Percentiles rank a stretch among this genome's conserved stretches.
Evolutionary conservation across 2,329 filamentous ascomycete genomes (phyloP).

Genomic region (Pseudogymnoascus sp.): DNA sequence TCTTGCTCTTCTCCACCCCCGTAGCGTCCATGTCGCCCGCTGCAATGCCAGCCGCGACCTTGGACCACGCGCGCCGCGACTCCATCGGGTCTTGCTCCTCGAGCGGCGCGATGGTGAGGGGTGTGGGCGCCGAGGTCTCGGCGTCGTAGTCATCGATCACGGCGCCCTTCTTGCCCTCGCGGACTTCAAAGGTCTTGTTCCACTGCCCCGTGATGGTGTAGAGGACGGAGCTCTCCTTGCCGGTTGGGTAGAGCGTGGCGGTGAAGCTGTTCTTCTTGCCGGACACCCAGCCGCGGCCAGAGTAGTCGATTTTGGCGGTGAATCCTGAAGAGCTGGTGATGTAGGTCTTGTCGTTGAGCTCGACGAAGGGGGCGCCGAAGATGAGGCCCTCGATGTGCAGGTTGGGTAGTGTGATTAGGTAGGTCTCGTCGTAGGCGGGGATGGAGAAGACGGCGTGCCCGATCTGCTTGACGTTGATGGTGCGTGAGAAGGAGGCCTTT

Average conservation of each 20-base stretch:
- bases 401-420: slow-evolving; percentile 84
- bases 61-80: slow-evolving; percentile 78
- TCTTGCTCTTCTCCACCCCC: slow-evolving; percentile 72
- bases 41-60: slow-evolving; percentile 74
- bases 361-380: slow-evolving; percentile 78
- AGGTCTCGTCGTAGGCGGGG: slow-evolving; percentile 50
- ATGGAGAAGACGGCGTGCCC: slow-evolving; percentile 81
- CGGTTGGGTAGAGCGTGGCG: slow-evolving; percentile 64
- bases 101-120: slow-evolving; percentile 63
- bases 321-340: slow-evolving; percentile 84
- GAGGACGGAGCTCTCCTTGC: slow-evolving; percentile 63
- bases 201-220: slow-evolving; percentile 88
- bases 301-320: slow-evolving; percentile 86
- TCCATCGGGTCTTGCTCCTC: slow-evolving; percentile 82
- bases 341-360: slow-evolving; percentile 77
- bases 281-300: slow-evolving; percentile 86
- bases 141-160: slow-evolving; percentile 57
- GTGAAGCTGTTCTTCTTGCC: slow-evolving; percentile 92
- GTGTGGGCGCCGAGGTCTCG: slow-evolving; percentile 49
- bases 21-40: slow-evolving; percentile 79
- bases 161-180: slow-evolving; percentile 53
- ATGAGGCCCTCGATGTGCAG: slow-evolving; percentile 93
- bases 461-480: slow-evolving; percentile 91
- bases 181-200: slow-evolving; percentile 76
- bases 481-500: slow-evolving; percentile 88